Percentiles rank a stretch among this genome's conserved stretches.
Evolutionary conservation across 352 stramenopile species (phyloP).

Genomic region (Globisporangium nodosum): DNA sequence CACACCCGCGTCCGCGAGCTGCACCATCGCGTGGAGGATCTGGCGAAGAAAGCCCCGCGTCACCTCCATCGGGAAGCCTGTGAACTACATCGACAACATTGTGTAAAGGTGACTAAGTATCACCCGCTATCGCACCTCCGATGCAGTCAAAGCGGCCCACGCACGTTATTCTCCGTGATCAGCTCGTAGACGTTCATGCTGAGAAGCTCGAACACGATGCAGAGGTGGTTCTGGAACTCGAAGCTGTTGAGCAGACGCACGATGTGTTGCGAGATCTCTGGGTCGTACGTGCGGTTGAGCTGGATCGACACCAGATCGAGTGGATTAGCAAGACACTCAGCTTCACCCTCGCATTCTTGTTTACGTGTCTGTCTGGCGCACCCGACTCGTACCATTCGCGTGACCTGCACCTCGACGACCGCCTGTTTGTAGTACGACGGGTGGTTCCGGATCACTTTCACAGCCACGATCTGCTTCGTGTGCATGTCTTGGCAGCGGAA

Average conservation of each 20-base stretch:
- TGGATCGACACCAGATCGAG: slow-evolving; percentile 5
- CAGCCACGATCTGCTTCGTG: slow-evolving; percentile 82
- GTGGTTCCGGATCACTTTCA: slow-evolving; percentile 97
- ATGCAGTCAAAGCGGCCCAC: not conserved
- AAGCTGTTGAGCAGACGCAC: slow-evolving; percentile 88
- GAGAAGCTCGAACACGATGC: slow-evolving; percentile 92
- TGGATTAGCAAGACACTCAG: not conserved
- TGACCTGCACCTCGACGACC: slow-evolving; percentile 91
- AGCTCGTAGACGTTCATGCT: slow-evolving; percentile 95
- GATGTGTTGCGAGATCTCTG: slow-evolving; percentile 57
- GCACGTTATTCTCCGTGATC: slow-evolving; percentile 85
- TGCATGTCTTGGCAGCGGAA: slow-evolving; percentile 36
- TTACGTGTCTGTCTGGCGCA: slow-evolving; percentile 33
- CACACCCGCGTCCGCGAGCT: slow-evolving; percentile 87
- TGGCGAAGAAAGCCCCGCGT: slow-evolving; percentile 92
- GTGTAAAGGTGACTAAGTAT: not conserved
- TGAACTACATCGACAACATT: slow-evolving; percentile 35
- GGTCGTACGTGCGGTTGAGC: slow-evolving; percentile 23
- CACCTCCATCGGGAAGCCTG: slow-evolving; percentile 78
- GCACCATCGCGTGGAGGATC: slow-evolving; percentile 83
- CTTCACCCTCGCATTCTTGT: not conserved
- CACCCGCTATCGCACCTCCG: not conserved
- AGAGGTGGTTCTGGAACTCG: slow-evolving; percentile 90
- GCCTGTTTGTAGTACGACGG: slow-evolving; percentile 91
- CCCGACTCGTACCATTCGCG: slow-evolving; percentile 76